Base-by-base conservation (phyloP, 768 basidiomycete genomes). In the Rhodosporidiobolus sp. region DNA sequence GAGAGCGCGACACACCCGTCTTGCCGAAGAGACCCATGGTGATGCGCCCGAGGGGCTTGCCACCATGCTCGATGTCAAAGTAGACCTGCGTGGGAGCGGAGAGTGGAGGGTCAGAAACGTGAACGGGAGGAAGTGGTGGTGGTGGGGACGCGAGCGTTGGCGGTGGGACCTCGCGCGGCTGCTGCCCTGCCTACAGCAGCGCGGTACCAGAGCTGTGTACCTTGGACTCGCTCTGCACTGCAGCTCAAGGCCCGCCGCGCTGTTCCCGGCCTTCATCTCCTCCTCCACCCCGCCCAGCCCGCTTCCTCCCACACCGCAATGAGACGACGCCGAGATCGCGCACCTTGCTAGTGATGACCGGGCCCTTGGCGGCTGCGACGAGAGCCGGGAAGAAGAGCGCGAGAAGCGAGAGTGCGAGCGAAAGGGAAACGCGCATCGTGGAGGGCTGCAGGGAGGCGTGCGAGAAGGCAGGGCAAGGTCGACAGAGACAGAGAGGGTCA, bases 11-110 rank as follows among this genome's bases (percentile, higher is more conserved):
- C 30, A 12, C 19, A 45, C 38, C 45, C 2, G 48, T 64, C 71
- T 59, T 59, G 49, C 71, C 94, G 78, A 89, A 97, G 67, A 98
- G 87, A 77, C 93, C 72, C 73, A 55, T 83, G 84, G 75, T 80
- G 92, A 92, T 84, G 73, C 94, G 86, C 65, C 95, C 95, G 55
- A 97, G 63, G 61, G 88, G 85, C 81, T 90, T 84, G 81, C 90
- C 93, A 38, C 95, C 95, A 82, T 96, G 94, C 54, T 78, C 74
- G 70, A 85, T 81, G 71, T 85, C 83, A 53, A 80, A 81, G 67
- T 72, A 78, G 64, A 70, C 74, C 70, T 72, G 66, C 22, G 6
- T 1, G 35, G 3, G 26, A 38, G 20, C 20, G 28, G 12, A 24
- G 22, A 34, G 14, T 4, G 58, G 17, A 19, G 54, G 54, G 28